These are phyloP conservation scores for Scheffersomyces lignicola DNA, from an alignment of 1,139 yeast species.

Conservation along the genomic window DNA sequence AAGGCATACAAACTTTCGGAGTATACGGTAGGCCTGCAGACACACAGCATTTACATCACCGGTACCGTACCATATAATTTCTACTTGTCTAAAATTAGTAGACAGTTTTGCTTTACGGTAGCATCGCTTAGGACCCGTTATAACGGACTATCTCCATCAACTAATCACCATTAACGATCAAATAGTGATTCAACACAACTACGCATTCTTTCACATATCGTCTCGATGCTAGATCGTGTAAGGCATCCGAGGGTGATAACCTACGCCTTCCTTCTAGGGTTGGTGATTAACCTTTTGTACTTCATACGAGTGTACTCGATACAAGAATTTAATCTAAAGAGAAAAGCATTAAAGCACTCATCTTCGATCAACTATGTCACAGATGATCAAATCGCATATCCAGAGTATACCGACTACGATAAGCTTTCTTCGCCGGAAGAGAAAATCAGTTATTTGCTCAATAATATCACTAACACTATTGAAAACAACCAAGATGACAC, in stretches of 20 bases:
- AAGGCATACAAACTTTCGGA: too few relatives aligned
- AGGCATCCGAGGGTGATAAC: conserved; percentile 13
- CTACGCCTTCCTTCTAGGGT: conserved; percentile 20
- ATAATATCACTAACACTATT: conserved; percentile 20
- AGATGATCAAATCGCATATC: conserved; percentile 22
- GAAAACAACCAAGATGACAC: conserved; percentile 19
- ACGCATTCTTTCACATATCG: too few relatives aligned
- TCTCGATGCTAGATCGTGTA: background rate
- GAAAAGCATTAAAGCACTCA: conserved; percentile 21
- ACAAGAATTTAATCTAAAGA: conserved; percentile 19
- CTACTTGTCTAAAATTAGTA: too few relatives aligned
- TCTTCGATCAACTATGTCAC: conserved; percentile 19
- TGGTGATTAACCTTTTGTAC: conserved; percentile 23
- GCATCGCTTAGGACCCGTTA: too few relatives aligned
- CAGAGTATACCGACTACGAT: conserved; percentile 17
- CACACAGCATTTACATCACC: too few relatives aligned
- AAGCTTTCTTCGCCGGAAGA: conserved; percentile 18
- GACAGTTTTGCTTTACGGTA: too few relatives aligned
- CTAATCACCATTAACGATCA: too few relatives aligned
- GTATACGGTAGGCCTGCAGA: too few relatives aligned
- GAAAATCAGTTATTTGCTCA: conserved; percentile 24
- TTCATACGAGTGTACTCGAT: conserved; percentile 21
- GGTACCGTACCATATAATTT: too few relatives aligned
- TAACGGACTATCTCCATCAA: too few relatives aligned
- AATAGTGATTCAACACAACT: too few relatives aligned